A percentile compares a stretch with the other conserved stretches of the same genome.
Conservation (phyloP, 148 eudicot genomes). For the Nepenthes mirabilis region DNA sequence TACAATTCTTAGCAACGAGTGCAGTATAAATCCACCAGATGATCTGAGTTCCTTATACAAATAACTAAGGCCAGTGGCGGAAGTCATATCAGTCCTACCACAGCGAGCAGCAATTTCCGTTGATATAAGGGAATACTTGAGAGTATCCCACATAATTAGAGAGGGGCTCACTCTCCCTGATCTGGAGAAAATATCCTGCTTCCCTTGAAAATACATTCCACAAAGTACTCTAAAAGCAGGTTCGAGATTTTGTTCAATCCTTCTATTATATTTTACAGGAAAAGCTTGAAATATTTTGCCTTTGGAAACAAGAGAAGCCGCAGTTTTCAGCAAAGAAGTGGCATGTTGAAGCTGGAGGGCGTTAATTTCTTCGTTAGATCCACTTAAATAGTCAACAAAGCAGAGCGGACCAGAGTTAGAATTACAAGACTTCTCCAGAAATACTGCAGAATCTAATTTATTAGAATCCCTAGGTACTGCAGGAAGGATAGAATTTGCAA, state of each 20-base stretch:
- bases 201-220: conserved; percentile 59
- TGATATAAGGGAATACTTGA: conserved; percentile 76
- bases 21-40: conserved; percentile 62
- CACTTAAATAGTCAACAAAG: conserved; percentile 14
- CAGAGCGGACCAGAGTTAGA: conserved; percentile 12
- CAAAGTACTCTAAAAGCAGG: conserved; percentile 41
- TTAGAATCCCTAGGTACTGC: conserved; percentile 26
- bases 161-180: conserved; percentile 62
- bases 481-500: conserved; percentile 75
- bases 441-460: conserved; percentile 14
- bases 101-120: conserved; percentile 91
- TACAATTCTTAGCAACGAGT: conserved; percentile 52
- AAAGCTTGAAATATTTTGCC: conserved; percentile 36
- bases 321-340: conserved; percentile 40
- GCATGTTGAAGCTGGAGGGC: conserved; percentile 39
- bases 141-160: conserved; percentile 78
- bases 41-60: conserved; percentile 60
- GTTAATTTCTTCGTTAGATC: conserved; percentile 11
- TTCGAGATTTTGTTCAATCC: conserved; percentile 41
- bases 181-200: conserved; percentile 34
- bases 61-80: conserved; percentile 35
- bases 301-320: conserved; percentile 51
- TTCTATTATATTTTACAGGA: conserved; percentile 31
- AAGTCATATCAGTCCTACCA: conserved; percentile 25
- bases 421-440: conserved; percentile 15